Conservation (phyloP, 1,284 basidiomycete genomes). For the Golubevia pallescens region DNA sequence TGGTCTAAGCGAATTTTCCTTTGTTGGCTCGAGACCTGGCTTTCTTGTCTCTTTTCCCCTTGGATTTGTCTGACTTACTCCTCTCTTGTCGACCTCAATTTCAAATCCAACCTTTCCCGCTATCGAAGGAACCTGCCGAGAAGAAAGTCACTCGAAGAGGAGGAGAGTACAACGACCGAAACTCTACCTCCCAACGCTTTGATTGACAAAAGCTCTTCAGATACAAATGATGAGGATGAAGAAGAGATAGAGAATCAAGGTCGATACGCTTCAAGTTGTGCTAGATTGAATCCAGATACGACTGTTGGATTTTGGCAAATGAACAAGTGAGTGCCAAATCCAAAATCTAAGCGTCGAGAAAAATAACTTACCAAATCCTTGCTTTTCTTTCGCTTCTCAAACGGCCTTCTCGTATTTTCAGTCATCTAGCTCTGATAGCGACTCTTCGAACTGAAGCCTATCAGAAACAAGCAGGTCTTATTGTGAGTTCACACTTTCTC, state of each 20-base stretch:
- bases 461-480: constrained; percentile 27
- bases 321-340: constrained; percentile 19
- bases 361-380: too few relatives aligned
- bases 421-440: constrained; percentile 30
- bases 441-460: constrained; percentile 34
- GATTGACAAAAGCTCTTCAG: background rate
- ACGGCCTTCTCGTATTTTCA: constrained; percentile 1
- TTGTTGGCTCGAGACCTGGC: background rate
- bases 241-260: background rate
- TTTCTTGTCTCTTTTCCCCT: too few relatives aligned
- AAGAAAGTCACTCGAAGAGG: background rate
- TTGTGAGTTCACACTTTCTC: constrained; percentile 11
- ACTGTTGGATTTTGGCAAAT: constrained; percentile 55
- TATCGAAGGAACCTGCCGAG: constrained; percentile 6
- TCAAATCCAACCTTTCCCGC: background rate
- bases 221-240: background rate
- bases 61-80: background rate
- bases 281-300: constrained; percentile 37
- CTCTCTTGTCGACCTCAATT: background rate
- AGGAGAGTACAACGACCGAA: background rate
- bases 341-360: background rate
- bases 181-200: background rate
- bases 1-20: background rate
- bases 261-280: constrained; percentile 26
- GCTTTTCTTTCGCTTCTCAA: too few relatives aligned